Evolutionary conservation across 805 yeast species (phyloP).

Genomic region (Saturnispora quitensis): DNA sequence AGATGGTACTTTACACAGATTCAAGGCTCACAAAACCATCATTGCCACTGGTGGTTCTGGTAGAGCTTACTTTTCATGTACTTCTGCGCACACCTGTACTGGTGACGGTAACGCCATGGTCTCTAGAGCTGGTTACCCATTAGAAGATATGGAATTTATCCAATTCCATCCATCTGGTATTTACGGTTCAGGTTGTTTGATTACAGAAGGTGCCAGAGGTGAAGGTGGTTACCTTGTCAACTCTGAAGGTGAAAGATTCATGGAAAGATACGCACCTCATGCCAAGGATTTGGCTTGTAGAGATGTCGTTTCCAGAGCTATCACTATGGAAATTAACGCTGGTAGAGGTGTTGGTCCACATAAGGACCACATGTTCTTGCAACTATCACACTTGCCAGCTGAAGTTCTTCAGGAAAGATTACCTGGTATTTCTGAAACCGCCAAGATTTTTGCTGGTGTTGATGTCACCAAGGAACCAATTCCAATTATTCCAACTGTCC

Average conservation of each 20-base stretch:
- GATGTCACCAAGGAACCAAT: constrained; percentile 99
- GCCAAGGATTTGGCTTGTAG: constrained; percentile 98
- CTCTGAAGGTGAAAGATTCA: constrained; percentile 97
- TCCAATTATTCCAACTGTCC: constrained; percentile 96
- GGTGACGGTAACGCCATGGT: constrained; percentile 99
- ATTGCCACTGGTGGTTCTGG: constrained; percentile 99
- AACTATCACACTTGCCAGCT: constrained; percentile 89
- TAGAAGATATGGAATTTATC: constrained; percentile 94
- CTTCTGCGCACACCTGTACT: constrained; percentile 98
- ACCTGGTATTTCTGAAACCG: constrained; percentile 99
- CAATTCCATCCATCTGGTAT: constrained; percentile 99
- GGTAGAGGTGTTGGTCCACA: constrained; percentile 98
- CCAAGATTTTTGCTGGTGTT: constrained; percentile 97
- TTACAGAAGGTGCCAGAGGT: constrained; percentile 99
- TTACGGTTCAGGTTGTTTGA: constrained; percentile 97
- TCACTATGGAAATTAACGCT: constrained; percentile 96
- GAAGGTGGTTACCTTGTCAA: constrained; percentile 97
- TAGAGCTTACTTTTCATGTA: constrained; percentile 96
- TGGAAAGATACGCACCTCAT: constrained; percentile 98
- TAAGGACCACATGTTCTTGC: constrained; percentile 92
- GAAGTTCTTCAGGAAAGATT: constrained; percentile 87
- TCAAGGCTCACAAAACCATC: constrained; percentile 92
- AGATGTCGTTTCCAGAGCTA: constrained; percentile 97
- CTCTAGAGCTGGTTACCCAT: constrained; percentile 94
- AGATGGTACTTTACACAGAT: constrained; percentile 97